Evolutionary conservation across 768 basidiomycete genomes (phyloP), one percentile per base, ranked within the genome.

Genomic region (Lactarius psammicola): DNA sequence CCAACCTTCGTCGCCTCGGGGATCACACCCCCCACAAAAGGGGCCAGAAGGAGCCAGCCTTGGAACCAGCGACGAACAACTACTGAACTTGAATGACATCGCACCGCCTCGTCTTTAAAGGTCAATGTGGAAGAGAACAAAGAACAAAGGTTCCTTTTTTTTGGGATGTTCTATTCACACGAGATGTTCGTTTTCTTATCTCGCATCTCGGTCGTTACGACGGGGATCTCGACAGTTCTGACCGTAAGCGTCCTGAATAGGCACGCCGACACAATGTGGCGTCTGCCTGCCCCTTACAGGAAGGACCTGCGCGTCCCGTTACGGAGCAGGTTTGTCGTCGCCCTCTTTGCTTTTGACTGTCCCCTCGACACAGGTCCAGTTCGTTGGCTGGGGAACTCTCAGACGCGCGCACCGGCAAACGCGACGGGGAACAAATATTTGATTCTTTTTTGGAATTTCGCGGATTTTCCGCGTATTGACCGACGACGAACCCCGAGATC

Each of bases 21-120:
- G 57, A 8, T 38, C 36, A 38, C 10, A 31, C 38, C 17, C 1
- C 15, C 13, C 28, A 59, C 23, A 58, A 42, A 33, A 26, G 23
- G 34, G 28, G 36, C n/a, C 36, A 57, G 51, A 53, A 42, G 23
- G n/a, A n/a, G n/a, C n/a, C n/a, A 51, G n/a, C 57, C n/a, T n/a
- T n/a, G n/a, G 28, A n/a, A 28, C 18, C 20, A 17, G 38, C 38
- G 36, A 58, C 26, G 18, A 8, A 28, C 30, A n/a, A 9, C 20
- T 11, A 7, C 20, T 55, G 17, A 9, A 4, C 31, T 30, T 55
- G 17, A 9, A 4, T 28, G 10, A 7, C n/a, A 23, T 23, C n/a
- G 17, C 53, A 54, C 28, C n/a, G 54, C 54, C 30, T 5, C 30
- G 20, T 33, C 6, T 26, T 6, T 3, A 8, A 20, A 4, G 54